These are phyloP conservation scores for Cucurbita maxima DNA, from an alignment of 306 rosid species.

Conservation along the genomic window DNA sequence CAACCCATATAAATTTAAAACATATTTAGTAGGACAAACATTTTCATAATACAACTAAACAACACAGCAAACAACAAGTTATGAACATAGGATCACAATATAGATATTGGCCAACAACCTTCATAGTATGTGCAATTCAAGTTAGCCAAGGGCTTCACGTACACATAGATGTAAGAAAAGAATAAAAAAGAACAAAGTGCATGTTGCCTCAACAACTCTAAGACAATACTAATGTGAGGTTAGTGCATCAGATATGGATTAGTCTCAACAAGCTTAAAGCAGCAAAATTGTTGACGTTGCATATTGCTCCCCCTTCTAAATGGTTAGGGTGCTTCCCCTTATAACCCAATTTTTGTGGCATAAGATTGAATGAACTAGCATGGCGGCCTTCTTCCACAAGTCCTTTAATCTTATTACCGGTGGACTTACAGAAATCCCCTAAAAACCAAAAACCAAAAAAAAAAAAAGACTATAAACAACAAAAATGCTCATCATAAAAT, in stretches of 20 bases:
- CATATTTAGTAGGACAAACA: neutral
- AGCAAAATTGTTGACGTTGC: neutral
- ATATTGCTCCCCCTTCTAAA: neutral
- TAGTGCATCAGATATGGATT: neutral
- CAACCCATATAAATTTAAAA: neutral
- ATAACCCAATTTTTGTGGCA: neutral
- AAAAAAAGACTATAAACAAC: neutral
- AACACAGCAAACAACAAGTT: neutral
- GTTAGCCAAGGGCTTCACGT: neutral
- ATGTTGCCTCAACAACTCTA: neutral
- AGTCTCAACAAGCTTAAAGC: neutral
- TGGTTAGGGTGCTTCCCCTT: neutral
- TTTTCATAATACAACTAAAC: neutral
- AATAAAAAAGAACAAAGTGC: neutral
- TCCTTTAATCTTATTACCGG: neutral
- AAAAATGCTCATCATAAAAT: neutral
- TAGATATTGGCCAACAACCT: neutral
- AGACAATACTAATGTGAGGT: neutral
- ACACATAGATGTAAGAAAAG: neutral
- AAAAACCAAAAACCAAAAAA: too few relatives aligned
- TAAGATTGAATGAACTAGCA: neutral
- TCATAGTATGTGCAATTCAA: neutral
- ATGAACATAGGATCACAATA: neutral
- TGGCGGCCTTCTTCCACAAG: neutral
- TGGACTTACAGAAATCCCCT: neutral